Evolutionary conservation across 1,284 basidiomycete species (phyloP), one percentile per base, ranked within the genome.

Genomic region (Ceratobasidium sp.): DNA sequence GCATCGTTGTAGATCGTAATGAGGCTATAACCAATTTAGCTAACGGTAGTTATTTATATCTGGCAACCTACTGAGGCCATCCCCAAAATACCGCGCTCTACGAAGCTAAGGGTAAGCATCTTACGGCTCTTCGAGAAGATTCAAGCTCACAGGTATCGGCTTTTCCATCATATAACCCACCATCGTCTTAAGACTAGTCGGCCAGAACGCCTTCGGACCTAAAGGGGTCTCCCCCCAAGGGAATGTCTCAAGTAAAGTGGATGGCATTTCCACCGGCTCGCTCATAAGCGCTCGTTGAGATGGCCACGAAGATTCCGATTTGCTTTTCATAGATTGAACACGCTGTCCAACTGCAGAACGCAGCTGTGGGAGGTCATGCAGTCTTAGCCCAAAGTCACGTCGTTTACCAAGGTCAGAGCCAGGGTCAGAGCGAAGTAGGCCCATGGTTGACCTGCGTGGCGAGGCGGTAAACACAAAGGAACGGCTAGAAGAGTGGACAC

Each of bases 1-100:
- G 76, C 75, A 51, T 75, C 76, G 36, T 77, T 77, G 53, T 77
- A 77, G 14, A 77, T 47, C n/a, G 75, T 50, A 5, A 74, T 54
- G 3, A 63, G 60, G 15, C 69, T 72, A 22, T 8, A 62, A 41
- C 24, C 2, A 44, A 54, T 66, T n/a, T 9, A 66, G 64, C 19
- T 45, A 2, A 5, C 7, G 45, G n/a, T 11, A 15, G 3, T 17
- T 24, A 41, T 27, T 19, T 24, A 22, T 14, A 9, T 57, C 11
- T 1, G 2, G 6, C 17, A 44, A 41, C 56, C 24, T 44, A 72
- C 62, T 77, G 57, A 27, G 75, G 76, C 53, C 76, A 75, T 24
- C 72, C 73, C 76, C 76, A 74, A 14, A 63, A 63, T 1, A 74
- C 36, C 31, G 62, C 33, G 47, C 74, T 62, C 56, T 65, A 27